Percentiles rank a stretch among this genome's conserved stretches.
phyloP scores from a whole-genome alignment of 495 filamentous ascomycete genomes.

The Tuber microsphaerosporum region DNA sequence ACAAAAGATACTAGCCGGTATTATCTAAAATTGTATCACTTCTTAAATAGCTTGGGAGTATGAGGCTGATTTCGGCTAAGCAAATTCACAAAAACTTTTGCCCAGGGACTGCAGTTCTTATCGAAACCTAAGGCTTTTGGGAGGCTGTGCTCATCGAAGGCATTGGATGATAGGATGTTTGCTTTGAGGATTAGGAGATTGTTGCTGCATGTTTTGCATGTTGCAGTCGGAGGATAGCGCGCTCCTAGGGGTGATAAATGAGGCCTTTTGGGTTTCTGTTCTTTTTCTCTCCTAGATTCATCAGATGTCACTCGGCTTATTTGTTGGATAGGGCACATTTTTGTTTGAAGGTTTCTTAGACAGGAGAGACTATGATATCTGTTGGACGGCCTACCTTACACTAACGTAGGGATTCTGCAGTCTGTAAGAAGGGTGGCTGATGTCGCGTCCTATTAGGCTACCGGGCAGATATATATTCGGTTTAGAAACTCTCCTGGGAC shows the following conservation, averaged over 20 bases:
- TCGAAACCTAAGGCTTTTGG: no score
- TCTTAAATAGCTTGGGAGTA: no score
- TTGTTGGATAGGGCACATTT: constrained; percentile 8
- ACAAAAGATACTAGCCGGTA: no score
- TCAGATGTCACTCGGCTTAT: background rate
- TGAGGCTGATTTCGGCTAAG: no score
- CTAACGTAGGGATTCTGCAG: background rate
- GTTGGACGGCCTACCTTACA: constrained; percentile 8
- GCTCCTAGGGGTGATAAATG: constrained; percentile 17
- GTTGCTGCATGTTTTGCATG: no score
- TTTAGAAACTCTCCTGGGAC: constrained; percentile 4
- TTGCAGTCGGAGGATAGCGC: no score
- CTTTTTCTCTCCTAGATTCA: background rate
- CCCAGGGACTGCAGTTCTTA: no score
- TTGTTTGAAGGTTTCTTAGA: constrained; percentile 11
- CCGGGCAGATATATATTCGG: constrained; percentile 12
- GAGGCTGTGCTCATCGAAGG: no score
- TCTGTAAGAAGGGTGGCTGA: background rate
- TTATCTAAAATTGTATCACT: no score
- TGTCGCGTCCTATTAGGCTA: constrained; percentile 8
- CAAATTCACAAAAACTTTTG: no score
- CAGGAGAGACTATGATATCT: constrained; percentile 9
- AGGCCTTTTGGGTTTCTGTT: constrained; percentile 7
- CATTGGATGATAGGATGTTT: no score
- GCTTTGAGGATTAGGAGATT: no score